Percentiles rank a stretch among this genome's conserved stretches.
phyloP scores from a whole-genome alignment of 176 grass and related monocot species.

The Bothriochloa decipiens region DNA sequence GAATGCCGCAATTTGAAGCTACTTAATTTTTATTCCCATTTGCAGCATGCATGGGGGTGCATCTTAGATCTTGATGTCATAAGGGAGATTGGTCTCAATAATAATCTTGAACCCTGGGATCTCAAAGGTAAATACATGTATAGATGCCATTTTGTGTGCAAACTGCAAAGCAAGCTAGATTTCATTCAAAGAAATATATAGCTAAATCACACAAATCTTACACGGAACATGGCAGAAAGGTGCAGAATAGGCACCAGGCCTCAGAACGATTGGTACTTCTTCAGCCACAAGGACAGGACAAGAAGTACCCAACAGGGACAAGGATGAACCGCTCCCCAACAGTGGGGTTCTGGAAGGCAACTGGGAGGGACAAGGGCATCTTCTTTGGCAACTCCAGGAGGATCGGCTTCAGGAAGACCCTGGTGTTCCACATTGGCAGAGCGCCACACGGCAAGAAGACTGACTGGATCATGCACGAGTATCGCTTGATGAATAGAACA shows the following conservation, averaged over 20 bases:
- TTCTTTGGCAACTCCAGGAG: slow-evolving; percentile 57
- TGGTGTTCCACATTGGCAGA: slow-evolving; percentile 94
- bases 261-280: slow-evolving; percentile 97
- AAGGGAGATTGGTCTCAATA: slow-evolving; percentile 75
- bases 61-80: slow-evolving; percentile 66
- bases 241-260: slow-evolving; percentile 84
- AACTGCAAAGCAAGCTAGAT: neutral
- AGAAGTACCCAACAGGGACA: slow-evolving; percentile 95
- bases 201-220: slow-evolving; percentile 37
- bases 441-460: slow-evolving; percentile 82
- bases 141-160: neutral
- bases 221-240: slow-evolving; percentile 61
- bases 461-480: slow-evolving; percentile 80
- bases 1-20: slow-evolving; percentile 13
- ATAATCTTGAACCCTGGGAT: slow-evolving; percentile 97
- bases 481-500: slow-evolving; percentile 63
- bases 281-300: slow-evolving; percentile 97
- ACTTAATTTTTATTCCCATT: slow-evolving; percentile 11
- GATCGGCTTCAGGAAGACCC: slow-evolving; percentile 88
- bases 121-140: slow-evolving; percentile 65
- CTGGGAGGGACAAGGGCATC: slow-evolving; percentile 84
- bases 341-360: slow-evolving; percentile 91
- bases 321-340: slow-evolving; percentile 79
- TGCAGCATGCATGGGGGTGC: neutral
- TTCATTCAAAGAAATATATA: slow-evolving; percentile 12